Base-by-base conservation (phyloP, 371 early-diverging fungal species). In the Mucor velutinosus region DNA sequence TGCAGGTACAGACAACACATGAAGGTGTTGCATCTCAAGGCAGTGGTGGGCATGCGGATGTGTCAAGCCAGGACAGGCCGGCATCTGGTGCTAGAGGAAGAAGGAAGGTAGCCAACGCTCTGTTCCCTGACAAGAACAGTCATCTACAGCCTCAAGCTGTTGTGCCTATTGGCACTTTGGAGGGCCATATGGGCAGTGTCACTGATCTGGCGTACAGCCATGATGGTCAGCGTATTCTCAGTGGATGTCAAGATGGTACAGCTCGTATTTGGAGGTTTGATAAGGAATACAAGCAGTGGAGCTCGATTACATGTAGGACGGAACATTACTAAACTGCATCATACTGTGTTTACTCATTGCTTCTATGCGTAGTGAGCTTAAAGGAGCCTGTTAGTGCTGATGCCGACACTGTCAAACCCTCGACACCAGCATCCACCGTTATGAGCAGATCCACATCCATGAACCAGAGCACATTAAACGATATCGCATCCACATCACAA, bases 151-250 rank as follows among this genome's bases (percentile, higher is more conserved):
- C 87, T n/a, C 77, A 82, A 7, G 84, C 91, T 7, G 82, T 85
- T 0, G 67, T 79, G 21, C 81, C 88, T 5, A 83, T 92, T 53
- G 88, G 87, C 19, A 83, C 87, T 7, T 72, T 93, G n/a, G 90
- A 90, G 4, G 94, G 92, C 0, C 95, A 94, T 70, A 80, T 77
- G 55, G 90, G 86, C 4, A 86, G 84, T 68, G 89, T 95, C n/a
- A 90, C 89, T 0, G 92, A 92, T 76, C 70, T 95, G 41, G 85
- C 84, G n/a, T 95, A 90, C 68, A 89, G 90, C 68, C 85, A 88
- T 73, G 78, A 80, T 35, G 95, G 94, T 21, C 84, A 89, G 32
- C 86, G 86, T 67, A 75, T 96, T 0, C 69, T 92, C 23, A 89
- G 94, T 32, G 94, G 93, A 15, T 80, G 75, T 30, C 77, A 76